Base-by-base conservation (phyloP, 2,329 filamentous ascomycete genomes). In the Aspergillus intermedius region DNA sequence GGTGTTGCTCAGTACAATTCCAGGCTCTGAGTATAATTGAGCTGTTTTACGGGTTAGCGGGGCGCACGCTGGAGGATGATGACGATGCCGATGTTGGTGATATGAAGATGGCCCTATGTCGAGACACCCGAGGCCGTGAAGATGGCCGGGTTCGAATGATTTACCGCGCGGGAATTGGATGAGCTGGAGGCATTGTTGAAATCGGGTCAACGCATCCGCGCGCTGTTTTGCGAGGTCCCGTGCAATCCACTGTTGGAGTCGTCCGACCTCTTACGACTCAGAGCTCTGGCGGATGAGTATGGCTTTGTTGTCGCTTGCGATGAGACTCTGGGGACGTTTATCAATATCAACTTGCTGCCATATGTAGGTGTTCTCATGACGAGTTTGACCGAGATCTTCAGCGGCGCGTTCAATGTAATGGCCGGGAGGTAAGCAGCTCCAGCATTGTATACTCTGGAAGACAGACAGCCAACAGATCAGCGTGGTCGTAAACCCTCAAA, bases 331-430 rank as follows among this genome's bases (percentile, higher is more conserved):
- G 63, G 58, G 6, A 61, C 55, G 34, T 68, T 68, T 47, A 59
- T 55, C 44, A 73, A 71, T 46, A 56, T 70, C 25, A 66, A 82
- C 55, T 60, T 83, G 32, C 60, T 80, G 1, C 42, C 46, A 3
- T 66, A 69, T 0, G 72, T 74, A 2, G 79, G 83, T 54, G 58
- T 79, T 0, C 50, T 82, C 30, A 54, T 78, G n/a, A 76, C 75
- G 0, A 77, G 73, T 30, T 67, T 82, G 19, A 82, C 79, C 15
- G 83, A 83, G 60, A 72, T 74, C 1, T 82, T 84, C 58, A 80
- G 70, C 52, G 81, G 81, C 15, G 74, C 74, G 50, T 73, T 77
- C 25, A 73, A 84, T 60, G 76, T 78, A 43, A 76, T 82, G 68
- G 78, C 69, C 13, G 49, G 51, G 13, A 35, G 34, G n/a, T 35